phyloP scores from a whole-genome alignment of 495 filamentous ascomycete species.

The Daldinia childiae region DNA sequence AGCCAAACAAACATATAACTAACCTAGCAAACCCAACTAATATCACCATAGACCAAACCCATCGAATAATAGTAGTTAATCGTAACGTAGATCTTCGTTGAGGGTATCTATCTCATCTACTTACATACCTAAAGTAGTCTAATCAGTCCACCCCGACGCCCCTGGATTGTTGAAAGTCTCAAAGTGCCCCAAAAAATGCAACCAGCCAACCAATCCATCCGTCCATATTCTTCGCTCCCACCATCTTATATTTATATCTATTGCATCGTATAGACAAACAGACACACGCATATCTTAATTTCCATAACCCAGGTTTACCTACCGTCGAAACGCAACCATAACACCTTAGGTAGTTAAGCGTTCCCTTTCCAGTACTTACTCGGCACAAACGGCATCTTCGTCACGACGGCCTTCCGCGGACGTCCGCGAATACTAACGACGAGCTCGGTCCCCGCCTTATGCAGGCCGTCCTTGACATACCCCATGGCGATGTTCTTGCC shows the following conservation, averaged over 20 bases:
- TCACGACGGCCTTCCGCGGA: constrained; percentile 78
- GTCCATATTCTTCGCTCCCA: neutral
- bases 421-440: constrained; percentile 83
- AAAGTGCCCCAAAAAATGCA: constrained; percentile 1
- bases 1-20: neutral
- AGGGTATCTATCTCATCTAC: constrained; percentile 37
- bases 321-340: neutral
- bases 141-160: constrained; percentile 2
- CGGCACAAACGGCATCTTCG: constrained; percentile 94
- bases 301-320: no score
- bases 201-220: neutral
- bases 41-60: neutral
- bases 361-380: constrained; percentile 67
- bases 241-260: no score
- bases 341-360: neutral
- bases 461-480: constrained; percentile 82
- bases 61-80: neutral
- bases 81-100: constrained; percentile 37
- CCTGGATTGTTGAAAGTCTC: constrained; percentile 11
- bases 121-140: neutral
- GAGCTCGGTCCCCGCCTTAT: constrained; percentile 88
- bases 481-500: constrained; percentile 96
- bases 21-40: neutral
- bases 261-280: neutral
- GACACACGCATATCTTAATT: no score